phyloP scores from a whole-genome alignment of 2,329 filamentous ascomycete genomes.

The Aspergillus niger region DNA sequence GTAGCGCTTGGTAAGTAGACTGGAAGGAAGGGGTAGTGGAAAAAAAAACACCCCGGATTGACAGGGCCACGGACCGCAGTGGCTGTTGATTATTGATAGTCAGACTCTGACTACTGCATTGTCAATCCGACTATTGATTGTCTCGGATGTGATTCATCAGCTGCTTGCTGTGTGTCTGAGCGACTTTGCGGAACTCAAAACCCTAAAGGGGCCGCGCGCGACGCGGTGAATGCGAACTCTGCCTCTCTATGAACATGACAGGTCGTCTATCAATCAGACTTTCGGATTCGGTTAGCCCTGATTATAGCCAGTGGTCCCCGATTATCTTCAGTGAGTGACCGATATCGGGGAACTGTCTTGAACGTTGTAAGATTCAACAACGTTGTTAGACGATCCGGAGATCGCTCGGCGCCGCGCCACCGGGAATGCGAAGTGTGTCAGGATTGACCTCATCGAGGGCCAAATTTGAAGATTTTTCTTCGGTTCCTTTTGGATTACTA shows the following conservation, averaged over 20 bases:
- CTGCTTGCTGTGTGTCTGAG: not conserved
- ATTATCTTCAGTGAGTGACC: too few relatives aligned
- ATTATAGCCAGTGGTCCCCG: too few relatives aligned
- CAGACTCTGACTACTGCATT: conserved; percentile 9
- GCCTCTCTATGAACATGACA: not conserved
- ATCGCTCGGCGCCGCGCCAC: too few relatives aligned
- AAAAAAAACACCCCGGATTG: not conserved
- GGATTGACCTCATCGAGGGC: too few relatives aligned
- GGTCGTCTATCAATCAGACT: not conserved
- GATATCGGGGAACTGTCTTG: too few relatives aligned
- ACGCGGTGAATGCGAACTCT: not conserved
- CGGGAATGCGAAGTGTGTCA: too few relatives aligned
- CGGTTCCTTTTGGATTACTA: too few relatives aligned
- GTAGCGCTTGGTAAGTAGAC: too few relatives aligned
- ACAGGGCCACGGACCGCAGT: not conserved
- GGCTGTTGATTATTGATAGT: conserved; percentile 5
- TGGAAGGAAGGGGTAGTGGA: not conserved
- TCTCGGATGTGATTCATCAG: not conserved
- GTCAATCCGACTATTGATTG: conserved; percentile 5
- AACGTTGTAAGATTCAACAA: too few relatives aligned
- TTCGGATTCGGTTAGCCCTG: too few relatives aligned
- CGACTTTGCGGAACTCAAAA: not conserved
- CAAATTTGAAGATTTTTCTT: too few relatives aligned
- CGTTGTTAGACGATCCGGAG: too few relatives aligned
- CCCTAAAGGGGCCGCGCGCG: not conserved